Evolutionary conservation across 139 green algal genomes (phyloP), one percentile per base, ranked within the genome.

Genomic region (Chlorokybus atmophyticus): DNA sequence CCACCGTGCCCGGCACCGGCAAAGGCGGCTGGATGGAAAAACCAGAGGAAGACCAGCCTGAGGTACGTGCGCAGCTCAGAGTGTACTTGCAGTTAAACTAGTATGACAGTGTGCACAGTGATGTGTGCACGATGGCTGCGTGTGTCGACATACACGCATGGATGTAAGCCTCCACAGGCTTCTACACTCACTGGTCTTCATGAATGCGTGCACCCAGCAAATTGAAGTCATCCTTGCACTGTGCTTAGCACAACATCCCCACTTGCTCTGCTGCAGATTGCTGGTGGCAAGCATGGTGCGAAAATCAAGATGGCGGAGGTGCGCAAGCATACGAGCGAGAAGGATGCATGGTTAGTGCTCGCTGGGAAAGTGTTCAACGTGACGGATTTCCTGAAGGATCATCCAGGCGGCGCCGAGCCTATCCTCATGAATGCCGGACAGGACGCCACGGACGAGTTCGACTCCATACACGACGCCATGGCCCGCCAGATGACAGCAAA

Each of bases 331-430:
- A 73, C 60, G 30, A 75, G 41, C 10, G 75, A 87, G 54, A 70
- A 86, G 38, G 82, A 74, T 29, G 68, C 67, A 21, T 97, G 90
- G 90, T 95, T 97, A 72, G 82, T 94, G 32, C 69, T 93, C 40
- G 79, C 90, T 26, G 81, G 77, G 61, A 91, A 58, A 71, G 82
- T 66, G 72, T 80, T 77, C 52, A 70, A 81, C 40, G 39, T 27
- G 35, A 81, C 60, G 31, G 23, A 24, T 31, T 81, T 77, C 51
- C 55, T 81, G 19, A 54, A 75, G 41, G 51, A 78, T 19, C 74
- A 81, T 32, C 74, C 74, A n/a, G 74, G 66, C 2, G 74, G 74
- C 27, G 64, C 57, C 17, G 70, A 70, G 32, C 66, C 40, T 48
- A 81, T 81, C 57, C 50, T 66, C 14, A 76, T 78, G 32, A 79